Base-by-base conservation (phyloP, 805 yeast species). In the Saccharomycopsis olivae region DNA sequence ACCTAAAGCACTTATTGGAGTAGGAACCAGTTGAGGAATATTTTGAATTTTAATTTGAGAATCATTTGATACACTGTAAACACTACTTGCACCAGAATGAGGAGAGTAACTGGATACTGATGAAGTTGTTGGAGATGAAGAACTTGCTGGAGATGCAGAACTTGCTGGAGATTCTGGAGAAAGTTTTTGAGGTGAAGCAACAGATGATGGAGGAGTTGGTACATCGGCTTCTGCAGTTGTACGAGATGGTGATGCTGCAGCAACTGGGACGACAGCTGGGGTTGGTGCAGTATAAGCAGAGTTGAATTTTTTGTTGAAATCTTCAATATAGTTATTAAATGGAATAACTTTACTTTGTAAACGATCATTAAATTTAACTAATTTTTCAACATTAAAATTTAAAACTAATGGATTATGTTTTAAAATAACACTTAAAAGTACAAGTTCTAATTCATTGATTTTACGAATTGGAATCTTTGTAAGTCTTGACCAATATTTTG, bases 401-500 rank as follows among this genome's bases (percentile, higher is more conserved):
- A 45, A 35, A 20, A 36, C 30, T 9, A 45, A 29, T 23, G 45
- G 46, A 27, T 45, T 41, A 28, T 45, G 48, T 16, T 45, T 41
- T 24, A 45, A 29, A 9, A 41, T 36, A 10, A n/a, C 16, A 23
- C 39, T 45, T 23, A 45, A 31, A 17, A 45, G 23, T n/a, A 43
- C 23, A n/a, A 45, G 40, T 25, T 45, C 48, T 10, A 45, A 36
- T 27, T 45, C 43, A 27, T 45, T 45, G 36, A 45, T 41, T 32
- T 45, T 42, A 17, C 43, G 28, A 16, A 39, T 36, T 21, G 48
- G 48, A 25, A 45, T 45, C 35, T 43, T 45, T 16, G 48, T 45
- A 6, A 45, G 35, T 35, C 48, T 38, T 5, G 46, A 35, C 48
- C 48, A 45, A 34, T 45, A 45, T 34, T 45, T 45, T 15, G 48